Conservation (phyloP, 495 filamentous ascomycete species). For the Collariella sp. region DNA sequence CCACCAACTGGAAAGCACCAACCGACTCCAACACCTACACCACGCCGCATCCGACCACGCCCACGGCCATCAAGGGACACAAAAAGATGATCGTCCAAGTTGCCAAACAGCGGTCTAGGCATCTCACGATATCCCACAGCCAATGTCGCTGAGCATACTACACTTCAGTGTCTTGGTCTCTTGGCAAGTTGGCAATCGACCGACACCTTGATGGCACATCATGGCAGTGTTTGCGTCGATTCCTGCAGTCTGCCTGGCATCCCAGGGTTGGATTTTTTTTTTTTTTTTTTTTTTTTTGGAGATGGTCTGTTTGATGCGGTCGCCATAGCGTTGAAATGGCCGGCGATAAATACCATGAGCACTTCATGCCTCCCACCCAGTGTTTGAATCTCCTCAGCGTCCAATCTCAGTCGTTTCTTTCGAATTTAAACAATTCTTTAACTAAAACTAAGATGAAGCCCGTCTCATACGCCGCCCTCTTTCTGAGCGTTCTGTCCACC, state of each 20-base stretch:
- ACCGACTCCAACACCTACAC: too few species aligned
- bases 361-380: not conserved
- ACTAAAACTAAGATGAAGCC: constrained; percentile 18
- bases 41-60: too few species aligned
- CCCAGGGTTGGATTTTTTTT: not conserved
- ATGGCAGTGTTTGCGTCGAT: not conserved
- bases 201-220: not conserved
- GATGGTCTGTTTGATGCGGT: too few species aligned
- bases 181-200: too few species aligned
- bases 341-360: not conserved
- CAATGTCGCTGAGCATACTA: too few species aligned
- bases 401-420: not conserved
- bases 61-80: not conserved
- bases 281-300: too few species aligned
- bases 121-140: too few species aligned
- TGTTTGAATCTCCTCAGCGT: not conserved
- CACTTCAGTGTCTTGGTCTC: not conserved
- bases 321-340: too few species aligned
- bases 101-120: not conserved
- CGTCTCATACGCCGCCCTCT: constrained; percentile 6
- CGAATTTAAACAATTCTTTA: not conserved
- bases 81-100: not conserved
- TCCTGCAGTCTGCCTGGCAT: not conserved
- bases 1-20: too few species aligned
- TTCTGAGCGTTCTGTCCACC: constrained; percentile 17